These are phyloP conservation scores for Penicillium capsulatum DNA, from an alignment of 2,329 filamentous ascomycete species.

Conservation along the genomic window DNA sequence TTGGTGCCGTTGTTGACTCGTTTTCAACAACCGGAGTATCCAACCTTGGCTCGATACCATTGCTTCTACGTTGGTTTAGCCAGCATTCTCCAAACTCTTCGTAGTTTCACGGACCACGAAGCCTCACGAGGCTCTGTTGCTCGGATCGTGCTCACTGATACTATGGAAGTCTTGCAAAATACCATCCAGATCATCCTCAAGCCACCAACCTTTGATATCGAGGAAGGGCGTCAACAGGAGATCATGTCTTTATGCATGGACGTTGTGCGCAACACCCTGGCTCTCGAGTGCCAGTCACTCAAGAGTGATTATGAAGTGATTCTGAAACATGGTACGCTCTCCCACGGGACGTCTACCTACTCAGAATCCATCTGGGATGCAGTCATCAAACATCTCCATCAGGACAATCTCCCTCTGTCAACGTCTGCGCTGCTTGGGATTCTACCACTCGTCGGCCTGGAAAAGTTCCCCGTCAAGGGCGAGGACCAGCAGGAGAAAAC, in stretches of 20 bases:
- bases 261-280: conserved; percentile 63
- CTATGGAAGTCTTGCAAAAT: conserved; percentile 45
- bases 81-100: conserved; percentile 45
- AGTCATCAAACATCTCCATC: conserved; percentile 64
- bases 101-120: conserved; percentile 47
- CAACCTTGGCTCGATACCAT: conserved; percentile 42
- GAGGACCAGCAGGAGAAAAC: conserved; percentile 51
- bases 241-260: conserved; percentile 56
- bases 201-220: conserved; percentile 49
- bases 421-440: conserved; percentile 68
- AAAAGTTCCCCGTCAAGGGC: conserved; percentile 60
- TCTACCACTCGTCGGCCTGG: conserved; percentile 66
- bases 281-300: conserved; percentile 67
- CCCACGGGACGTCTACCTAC: conserved; percentile 63
- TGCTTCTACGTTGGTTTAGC: conserved; percentile 46
- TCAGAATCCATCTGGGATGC: conserved; percentile 75
- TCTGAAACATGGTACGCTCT: conserved; percentile 56
- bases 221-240: conserved; percentile 49
- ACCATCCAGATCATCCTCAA: conserved; percentile 56
- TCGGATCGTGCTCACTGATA: conserved; percentile 47
- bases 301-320: conserved; percentile 66
- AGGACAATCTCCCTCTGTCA: conserved; percentile 67
- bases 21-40: conserved; percentile 40
- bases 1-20: conserved; percentile 68
- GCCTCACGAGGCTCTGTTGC: conserved; percentile 44